A percentile compares a stretch with the other conserved stretches of the same genome.
phyloP scores from a whole-genome alignment of 2,329 filamentous ascomycete species.

The Aspergillus pseudoterreus region DNA sequence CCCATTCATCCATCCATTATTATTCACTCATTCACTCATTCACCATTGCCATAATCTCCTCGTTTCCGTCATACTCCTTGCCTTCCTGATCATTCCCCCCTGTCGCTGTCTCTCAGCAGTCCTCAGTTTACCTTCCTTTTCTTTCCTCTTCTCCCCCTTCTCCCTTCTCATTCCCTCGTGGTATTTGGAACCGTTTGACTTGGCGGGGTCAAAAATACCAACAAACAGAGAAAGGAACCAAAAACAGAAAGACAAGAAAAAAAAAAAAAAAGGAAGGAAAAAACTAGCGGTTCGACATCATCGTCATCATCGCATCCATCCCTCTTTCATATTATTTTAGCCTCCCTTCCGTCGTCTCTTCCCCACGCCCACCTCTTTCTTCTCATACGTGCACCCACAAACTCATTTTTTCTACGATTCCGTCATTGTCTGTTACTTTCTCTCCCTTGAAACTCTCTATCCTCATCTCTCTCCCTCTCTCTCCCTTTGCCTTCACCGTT shows the following conservation, averaged over 20 bases:
- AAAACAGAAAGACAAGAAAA: not conserved
- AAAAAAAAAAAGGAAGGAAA: not conserved
- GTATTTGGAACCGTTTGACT: not conserved
- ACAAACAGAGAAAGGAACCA: slow-evolving; percentile 1
- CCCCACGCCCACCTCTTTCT: not conserved
- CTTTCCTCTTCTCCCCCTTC: not conserved
- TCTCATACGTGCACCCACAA: not conserved
- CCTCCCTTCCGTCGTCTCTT: not conserved
- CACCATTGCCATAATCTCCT: not conserved
- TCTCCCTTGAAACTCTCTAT: not conserved
- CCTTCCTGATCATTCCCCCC: not conserved
- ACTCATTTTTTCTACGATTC: not conserved
- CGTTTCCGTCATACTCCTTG: not conserved
- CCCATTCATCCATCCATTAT: not conserved
- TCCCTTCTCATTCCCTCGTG: not conserved
- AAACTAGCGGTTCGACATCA: slow-evolving; percentile 1
- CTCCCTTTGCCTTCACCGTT: not conserved
- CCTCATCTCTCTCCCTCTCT: not conserved
- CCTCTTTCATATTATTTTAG: slow-evolving; percentile 8
- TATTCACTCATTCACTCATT: not conserved
- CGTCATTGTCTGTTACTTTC: slow-evolving; percentile 2
- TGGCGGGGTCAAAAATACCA: not conserved
- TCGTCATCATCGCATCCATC: slow-evolving; percentile 9
- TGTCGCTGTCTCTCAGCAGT: too few species aligned
- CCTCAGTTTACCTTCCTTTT: not conserved